Evolutionary conservation across 805 yeast genomes (phyloP).

Genomic region (Ascoidea asiatica): DNA sequence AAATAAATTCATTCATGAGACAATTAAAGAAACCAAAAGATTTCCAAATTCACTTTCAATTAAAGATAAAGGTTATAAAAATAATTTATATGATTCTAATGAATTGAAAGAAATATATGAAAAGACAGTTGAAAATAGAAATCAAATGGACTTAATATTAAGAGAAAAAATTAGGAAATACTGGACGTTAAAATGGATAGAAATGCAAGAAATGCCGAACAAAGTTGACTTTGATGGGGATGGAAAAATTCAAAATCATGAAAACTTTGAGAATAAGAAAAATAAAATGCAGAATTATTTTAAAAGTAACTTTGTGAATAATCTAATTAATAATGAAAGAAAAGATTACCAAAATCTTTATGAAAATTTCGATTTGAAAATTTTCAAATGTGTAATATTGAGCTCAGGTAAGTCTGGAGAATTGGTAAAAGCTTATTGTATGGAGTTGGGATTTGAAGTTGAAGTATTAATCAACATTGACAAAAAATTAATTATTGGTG

Average conservation of each 20-base stretch:
- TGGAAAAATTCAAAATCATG: too few species aligned
- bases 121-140: neutral
- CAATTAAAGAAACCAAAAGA: neutral
- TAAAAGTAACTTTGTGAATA: too few species aligned
- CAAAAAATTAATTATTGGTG: slow-evolving; percentile 7
- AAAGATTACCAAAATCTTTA: too few species aligned
- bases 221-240: too few species aligned
- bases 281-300: too few species aligned
- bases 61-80: neutral
- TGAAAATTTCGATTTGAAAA: too few species aligned
- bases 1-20: slow-evolving; percentile 1
- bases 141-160: neutral
- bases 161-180: neutral
- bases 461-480: neutral
- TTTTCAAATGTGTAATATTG: too few species aligned
- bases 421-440: too few species aligned
- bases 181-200: neutral
- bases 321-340: too few species aligned
- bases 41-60: neutral
- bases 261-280: too few species aligned
- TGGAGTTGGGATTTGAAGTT: slow-evolving; percentile 7
- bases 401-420: too few species aligned
- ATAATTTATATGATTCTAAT: neutral
- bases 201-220: neutral
- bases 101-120: neutral